These are phyloP conservation scores for Tolypocladium tundrense DNA, from an alignment of 2,329 filamentous ascomycete genomes.

Conservation along the genomic window DNA sequence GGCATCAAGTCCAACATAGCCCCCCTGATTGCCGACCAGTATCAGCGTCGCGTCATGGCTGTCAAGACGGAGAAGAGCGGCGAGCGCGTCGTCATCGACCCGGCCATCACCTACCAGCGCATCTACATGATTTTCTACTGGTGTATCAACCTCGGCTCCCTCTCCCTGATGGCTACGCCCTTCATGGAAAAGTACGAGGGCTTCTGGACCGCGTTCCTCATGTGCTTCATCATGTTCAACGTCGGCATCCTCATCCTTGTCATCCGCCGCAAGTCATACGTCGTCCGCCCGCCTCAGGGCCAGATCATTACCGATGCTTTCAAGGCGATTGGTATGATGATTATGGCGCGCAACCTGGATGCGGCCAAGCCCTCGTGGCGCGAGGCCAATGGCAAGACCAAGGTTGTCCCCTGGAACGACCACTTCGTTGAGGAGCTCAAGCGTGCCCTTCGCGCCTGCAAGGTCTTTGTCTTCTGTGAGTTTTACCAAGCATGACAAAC, in stretches of 20 bases:
- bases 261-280: conserved; percentile 32
- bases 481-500: not conserved
- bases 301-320: conserved; percentile 58
- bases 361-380: conserved; percentile 59
- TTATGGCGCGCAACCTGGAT: conserved; percentile 34
- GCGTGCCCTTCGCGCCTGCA: conserved; percentile 56
- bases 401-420: conserved; percentile 50
- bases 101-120: conserved; percentile 53
- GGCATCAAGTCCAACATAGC: conserved; percentile 59
- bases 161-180: conserved; percentile 56
- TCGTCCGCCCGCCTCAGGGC: conserved; percentile 46
- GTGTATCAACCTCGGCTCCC: conserved; percentile 63
- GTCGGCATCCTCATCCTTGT: conserved; percentile 45
- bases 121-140: conserved; percentile 69
- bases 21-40: conserved; percentile 55
- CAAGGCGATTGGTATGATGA: conserved; percentile 31
- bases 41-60: conserved; percentile 41
- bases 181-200: conserved; percentile 58
- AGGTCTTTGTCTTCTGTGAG: conserved; percentile 53
- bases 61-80: conserved; percentile 37
- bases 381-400: conserved; percentile 33
- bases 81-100: conserved; percentile 56
- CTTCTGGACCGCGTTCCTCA: conserved; percentile 55
- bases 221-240: conserved; percentile 51
- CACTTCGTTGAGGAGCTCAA: conserved; percentile 64